Evolutionary conservation across 805 yeast genomes (phyloP).

Genomic region (Wickerhamiella sergipiensis): DNA sequence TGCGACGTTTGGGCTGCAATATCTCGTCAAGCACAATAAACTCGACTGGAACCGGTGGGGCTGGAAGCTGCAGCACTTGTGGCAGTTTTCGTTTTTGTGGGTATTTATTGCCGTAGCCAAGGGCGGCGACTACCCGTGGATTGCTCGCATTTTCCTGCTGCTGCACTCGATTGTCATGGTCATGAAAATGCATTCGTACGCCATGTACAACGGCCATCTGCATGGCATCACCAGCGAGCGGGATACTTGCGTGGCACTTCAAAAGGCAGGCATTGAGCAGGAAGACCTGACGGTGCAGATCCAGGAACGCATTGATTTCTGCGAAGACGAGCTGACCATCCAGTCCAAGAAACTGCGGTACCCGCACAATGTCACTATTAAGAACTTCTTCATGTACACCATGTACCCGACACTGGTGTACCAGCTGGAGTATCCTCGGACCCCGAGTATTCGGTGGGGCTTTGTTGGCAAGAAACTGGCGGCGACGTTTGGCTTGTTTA

Average conservation of each 20-base stretch:
- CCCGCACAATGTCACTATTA: slow-evolving; percentile 56
- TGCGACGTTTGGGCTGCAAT: slow-evolving; percentile 46
- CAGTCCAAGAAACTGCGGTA: slow-evolving; percentile 40
- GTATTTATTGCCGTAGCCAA: slow-evolving; percentile 48
- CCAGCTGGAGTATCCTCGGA: slow-evolving; percentile 72
- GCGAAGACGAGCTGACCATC: slow-evolving; percentile 53
- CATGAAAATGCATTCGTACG: slow-evolving; percentile 94
- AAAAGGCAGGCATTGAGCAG: slow-evolving; percentile 5
- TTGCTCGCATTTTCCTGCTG: slow-evolving; percentile 71
- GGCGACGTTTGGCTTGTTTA: slow-evolving; percentile 80
- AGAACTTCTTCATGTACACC: slow-evolving; percentile 60
- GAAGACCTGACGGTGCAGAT: slow-evolving; percentile 23
- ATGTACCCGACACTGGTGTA: slow-evolving; percentile 74
- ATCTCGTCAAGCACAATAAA: slow-evolving; percentile 30
- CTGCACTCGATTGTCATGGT: slow-evolving; percentile 74
- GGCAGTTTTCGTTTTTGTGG: slow-evolving; percentile 40
- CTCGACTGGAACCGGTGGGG: slow-evolving; percentile 57
- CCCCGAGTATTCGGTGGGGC: slow-evolving; percentile 48
- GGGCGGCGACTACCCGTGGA: slow-evolving; percentile 61
- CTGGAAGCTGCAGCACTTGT: slow-evolving; percentile 43
- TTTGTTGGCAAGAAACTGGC: slow-evolving; percentile 55
- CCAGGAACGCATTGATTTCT: slow-evolving; percentile 46
- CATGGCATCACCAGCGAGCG: slow-evolving; percentile 22
- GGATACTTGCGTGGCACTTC: neutral
- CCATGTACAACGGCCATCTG: slow-evolving; percentile 81